Conservation (phyloP, 495 filamentous ascomycete species). For the Penicillium paradoxum region DNA sequence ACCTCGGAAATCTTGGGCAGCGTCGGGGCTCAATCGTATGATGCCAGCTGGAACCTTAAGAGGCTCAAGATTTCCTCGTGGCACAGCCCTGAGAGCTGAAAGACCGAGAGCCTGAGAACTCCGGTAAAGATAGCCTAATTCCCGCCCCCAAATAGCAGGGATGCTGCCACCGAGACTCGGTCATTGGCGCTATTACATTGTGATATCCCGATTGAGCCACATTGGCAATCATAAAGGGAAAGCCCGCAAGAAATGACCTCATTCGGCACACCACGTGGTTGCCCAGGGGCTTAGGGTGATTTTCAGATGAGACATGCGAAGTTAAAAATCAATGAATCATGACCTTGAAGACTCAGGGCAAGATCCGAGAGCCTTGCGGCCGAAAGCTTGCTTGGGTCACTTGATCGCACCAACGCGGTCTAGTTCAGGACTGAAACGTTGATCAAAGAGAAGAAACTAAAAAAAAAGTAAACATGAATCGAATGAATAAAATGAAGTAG, state of each 20-base stretch:
- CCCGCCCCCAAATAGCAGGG: background rate
- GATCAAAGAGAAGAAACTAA: background rate
- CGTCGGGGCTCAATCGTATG: no score
- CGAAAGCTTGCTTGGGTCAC: constrained; percentile 6
- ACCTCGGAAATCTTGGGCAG: no score
- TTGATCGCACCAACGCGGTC: background rate
- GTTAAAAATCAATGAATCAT: background rate
- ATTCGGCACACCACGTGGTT: constrained; percentile 3
- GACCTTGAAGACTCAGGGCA: background rate
- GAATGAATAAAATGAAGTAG: background rate
- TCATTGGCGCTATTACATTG: background rate
- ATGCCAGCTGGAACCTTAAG: background rate
- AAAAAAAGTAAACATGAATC: background rate
- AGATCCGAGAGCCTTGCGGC: background rate
- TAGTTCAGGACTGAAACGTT: background rate
- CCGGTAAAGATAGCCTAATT: no score
- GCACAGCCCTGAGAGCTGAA: background rate
- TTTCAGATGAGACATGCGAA: background rate
- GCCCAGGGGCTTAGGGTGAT: background rate
- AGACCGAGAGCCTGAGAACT: no score
- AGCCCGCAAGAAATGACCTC: constrained; percentile 2
- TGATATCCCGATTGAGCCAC: background rate
- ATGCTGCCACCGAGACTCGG: no score
- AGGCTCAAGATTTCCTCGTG: no score
- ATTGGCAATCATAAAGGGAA: background rate